These are phyloP conservation scores for Aureobasidium sp. DNA, from an alignment of 2,329 filamentous ascomycete species.

Conservation along the genomic window DNA sequence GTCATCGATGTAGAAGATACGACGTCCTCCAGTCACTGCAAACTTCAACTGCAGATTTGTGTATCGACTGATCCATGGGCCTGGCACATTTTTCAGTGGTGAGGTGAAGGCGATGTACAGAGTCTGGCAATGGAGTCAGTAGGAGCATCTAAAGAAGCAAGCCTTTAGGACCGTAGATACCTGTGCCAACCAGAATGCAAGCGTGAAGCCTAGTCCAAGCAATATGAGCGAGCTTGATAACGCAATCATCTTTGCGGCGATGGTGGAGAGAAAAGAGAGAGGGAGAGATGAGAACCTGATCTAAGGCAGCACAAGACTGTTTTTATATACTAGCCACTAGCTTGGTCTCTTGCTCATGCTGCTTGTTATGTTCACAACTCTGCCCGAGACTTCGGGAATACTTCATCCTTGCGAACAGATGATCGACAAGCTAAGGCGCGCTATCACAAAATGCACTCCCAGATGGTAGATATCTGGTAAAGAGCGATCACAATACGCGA, in stretches of 20 bases:
- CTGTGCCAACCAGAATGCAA: background rate
- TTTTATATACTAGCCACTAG: background rate
- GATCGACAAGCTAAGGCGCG: background rate
- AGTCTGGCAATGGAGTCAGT: background rate
- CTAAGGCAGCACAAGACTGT: background rate
- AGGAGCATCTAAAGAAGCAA: background rate
- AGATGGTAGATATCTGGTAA: background rate
- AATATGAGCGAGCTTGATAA: background rate
- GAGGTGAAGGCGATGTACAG: constrained; percentile 16
- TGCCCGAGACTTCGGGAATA: background rate
- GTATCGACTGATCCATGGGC: constrained; percentile 24
- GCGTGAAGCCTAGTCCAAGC: background rate
- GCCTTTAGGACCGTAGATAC: background rate
- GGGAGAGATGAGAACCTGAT: background rate
- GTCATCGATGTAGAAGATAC: constrained; percentile 34
- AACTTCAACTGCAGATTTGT: constrained; percentile 30
- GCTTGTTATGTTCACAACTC: too few relatives aligned
- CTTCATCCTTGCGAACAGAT: background rate
- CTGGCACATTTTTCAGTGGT: constrained; percentile 26
- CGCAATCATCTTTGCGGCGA: background rate
- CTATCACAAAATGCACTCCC: background rate
- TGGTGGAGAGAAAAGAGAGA: background rate
- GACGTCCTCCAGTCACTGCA: constrained; percentile 33
- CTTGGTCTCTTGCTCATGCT: background rate
- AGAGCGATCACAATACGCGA: background rate